These are phyloP conservation scores for Pelargonium myrrhifolium DNA, from an alignment of 441 rosid genomes.

Conservation along the genomic window DNA sequence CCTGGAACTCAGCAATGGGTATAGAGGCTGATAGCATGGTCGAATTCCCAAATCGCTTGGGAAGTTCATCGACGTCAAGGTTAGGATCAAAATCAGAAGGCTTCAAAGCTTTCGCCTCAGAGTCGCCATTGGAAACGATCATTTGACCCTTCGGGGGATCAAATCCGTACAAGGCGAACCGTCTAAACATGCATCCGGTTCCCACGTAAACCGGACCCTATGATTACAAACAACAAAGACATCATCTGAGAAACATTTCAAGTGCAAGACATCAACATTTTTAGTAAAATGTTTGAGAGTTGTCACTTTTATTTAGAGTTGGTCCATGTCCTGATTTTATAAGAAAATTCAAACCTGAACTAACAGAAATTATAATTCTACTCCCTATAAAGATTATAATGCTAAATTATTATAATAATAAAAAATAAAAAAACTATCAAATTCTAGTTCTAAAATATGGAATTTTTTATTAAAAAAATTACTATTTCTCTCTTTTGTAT, in stretches of 20 bases:
- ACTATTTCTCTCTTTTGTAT: too few species aligned
- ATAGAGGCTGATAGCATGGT: conserved; percentile 62
- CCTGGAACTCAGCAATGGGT: conserved; percentile 73
- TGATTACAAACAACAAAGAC: neutral
- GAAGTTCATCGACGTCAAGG: conserved; percentile 30
- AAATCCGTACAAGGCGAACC: conserved; percentile 79
- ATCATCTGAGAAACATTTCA: neutral
- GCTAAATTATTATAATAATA: too few species aligned
- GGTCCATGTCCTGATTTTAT: too few species aligned
- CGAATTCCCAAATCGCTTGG: conserved; percentile 66
- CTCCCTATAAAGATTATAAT: too few species aligned
- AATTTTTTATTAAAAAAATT: too few species aligned
- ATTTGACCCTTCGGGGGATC: conserved; percentile 72
- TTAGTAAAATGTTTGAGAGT: too few species aligned
- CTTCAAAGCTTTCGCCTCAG: conserved; percentile 34
- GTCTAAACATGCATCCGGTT: conserved; percentile 81
- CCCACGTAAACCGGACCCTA: conserved; percentile 74
- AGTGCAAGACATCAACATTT: too few species aligned
- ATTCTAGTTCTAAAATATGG: too few species aligned
- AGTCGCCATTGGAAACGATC: conserved; percentile 31
- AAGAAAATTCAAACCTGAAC: too few species aligned
- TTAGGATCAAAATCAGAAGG: conserved; percentile 38
- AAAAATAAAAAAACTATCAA: too few species aligned
- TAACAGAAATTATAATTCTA: too few species aligned
- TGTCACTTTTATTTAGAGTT: too few species aligned